A percentile compares a stretch with the other conserved stretches of the same genome.
phyloP scores from a whole-genome alignment of 2,329 filamentous ascomycete genomes.

The Apiospora aurea region DNA sequence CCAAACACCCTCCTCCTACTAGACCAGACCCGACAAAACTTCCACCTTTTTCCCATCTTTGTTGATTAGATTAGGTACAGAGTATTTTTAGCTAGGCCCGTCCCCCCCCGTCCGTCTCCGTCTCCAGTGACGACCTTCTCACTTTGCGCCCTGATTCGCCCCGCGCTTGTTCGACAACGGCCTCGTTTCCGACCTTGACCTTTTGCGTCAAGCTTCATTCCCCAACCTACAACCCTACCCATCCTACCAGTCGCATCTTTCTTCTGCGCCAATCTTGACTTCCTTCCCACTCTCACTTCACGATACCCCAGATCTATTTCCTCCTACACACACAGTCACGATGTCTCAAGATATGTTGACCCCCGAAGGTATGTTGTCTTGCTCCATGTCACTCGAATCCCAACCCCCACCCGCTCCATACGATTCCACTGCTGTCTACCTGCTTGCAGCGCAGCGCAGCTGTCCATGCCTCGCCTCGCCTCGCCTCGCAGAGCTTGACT shows the following conservation, averaged over 20 bases:
- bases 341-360: constrained; percentile 29
- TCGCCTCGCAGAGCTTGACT: constrained; percentile 2
- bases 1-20: neutral
- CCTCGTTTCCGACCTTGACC: constrained; percentile 19
- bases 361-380: constrained; percentile 27
- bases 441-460: neutral
- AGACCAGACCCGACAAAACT: neutral
- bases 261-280: constrained; percentile 15
- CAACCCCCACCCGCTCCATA: constrained; percentile 2
- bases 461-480: neutral
- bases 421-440: neutral
- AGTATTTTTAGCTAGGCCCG: constrained; percentile 9
- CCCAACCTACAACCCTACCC: neutral
- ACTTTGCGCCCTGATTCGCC: constrained; percentile 14
- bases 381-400: neutral
- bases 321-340: constrained; percentile 9
- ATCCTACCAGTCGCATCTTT: constrained; percentile 13
- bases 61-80: constrained; percentile 8
- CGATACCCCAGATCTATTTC: constrained; percentile 15
- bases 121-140: neutral
- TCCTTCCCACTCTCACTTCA: constrained; percentile 18
- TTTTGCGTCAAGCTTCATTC: constrained; percentile 19
- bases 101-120: neutral
- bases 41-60: neutral
- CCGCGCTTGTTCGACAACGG: constrained; percentile 19